Evolutionary conservation across 768 basidiomycete genomes (phyloP), one percentile per base, ranked within the genome.

Genomic region (Goffeauzyma gilvescens): DNA sequence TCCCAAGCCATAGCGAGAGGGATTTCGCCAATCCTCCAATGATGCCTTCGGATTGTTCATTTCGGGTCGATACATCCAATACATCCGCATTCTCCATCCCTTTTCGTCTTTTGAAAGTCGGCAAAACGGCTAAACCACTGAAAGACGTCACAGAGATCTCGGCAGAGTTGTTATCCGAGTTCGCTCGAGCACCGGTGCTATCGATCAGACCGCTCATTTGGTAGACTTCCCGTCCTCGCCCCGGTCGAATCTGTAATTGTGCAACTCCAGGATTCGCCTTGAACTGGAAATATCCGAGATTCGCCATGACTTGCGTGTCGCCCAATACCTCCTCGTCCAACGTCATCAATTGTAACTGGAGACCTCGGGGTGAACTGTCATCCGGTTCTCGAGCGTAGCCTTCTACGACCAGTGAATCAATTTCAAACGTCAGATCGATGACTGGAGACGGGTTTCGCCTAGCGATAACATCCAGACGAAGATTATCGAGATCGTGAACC

Each of bases 221-320:
- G 60, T 76, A 95, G 13, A 96, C 74, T 14, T 86, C 76, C 34
- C 73, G 69, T 5, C 84, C 83, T 15, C 78, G 69, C 0, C 90
- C 89, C 24, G 75, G 70, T 1, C 89, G 73, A 41, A 96, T 86
- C 50, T 78, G 76, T 1, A 95, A 69, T 34, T 71, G 68, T 67
- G 80, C 89, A 0, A 82, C 76, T 1, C 93, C 93, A 0, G 93
- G 93, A 41, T 73, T 80, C 1, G 82, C 79, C 59, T 85, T 86
- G 68, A 96, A 87, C 58, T 98, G 93, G 42, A 95, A 66, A 63
- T 98, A 98, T 2, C 93, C 93, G 5, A 96, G 68, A 58, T 96
- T 98, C 4, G 81, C 85, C 42, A 93, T 83, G 28, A 96, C 78
- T 45, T 77, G 80, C 0, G 93, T 96, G 52, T 93, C 87, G 6